These are phyloP conservation scores for Pestalotiopsis sp. DNA, from an alignment of 2,329 filamentous ascomycete genomes.

Conservation along the genomic window DNA sequence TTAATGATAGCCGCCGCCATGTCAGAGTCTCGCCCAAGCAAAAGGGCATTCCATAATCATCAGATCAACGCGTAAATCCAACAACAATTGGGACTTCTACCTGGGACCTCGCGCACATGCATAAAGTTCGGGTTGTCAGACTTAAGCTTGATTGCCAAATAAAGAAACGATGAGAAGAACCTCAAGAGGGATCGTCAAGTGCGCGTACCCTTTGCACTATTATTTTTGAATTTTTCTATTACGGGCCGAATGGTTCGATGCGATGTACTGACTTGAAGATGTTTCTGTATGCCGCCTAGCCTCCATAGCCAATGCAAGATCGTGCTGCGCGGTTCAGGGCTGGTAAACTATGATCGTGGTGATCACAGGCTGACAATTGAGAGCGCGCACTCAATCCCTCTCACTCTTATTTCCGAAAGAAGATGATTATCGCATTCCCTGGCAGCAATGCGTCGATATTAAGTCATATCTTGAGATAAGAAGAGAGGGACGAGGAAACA, in stretches of 20 bases:
- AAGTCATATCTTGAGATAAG: background rate
- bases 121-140: conserved; percentile 6
- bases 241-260: background rate
- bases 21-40: background rate
- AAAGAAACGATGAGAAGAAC: background rate
- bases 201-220: background rate
- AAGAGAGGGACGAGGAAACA: background rate
- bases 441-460: background rate
- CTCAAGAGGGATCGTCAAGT: background rate
- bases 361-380: background rate
- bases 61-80: background rate
- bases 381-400: background rate
- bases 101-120: background rate
- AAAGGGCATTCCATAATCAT: background rate
- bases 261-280: background rate
- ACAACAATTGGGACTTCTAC: background rate
- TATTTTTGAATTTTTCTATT: background rate
- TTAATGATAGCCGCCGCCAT: background rate
- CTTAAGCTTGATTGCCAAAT: background rate
- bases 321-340: background rate
- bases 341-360: background rate
- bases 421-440: background rate
- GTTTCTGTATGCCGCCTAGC: background rate
- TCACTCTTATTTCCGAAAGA: background rate
- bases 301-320: background rate